Evolutionary conservation across 2,329 filamentous ascomycete genomes (phyloP), one percentile per base, ranked within the genome.

Genomic region (Fonsecaea pedrosoi): DNA sequence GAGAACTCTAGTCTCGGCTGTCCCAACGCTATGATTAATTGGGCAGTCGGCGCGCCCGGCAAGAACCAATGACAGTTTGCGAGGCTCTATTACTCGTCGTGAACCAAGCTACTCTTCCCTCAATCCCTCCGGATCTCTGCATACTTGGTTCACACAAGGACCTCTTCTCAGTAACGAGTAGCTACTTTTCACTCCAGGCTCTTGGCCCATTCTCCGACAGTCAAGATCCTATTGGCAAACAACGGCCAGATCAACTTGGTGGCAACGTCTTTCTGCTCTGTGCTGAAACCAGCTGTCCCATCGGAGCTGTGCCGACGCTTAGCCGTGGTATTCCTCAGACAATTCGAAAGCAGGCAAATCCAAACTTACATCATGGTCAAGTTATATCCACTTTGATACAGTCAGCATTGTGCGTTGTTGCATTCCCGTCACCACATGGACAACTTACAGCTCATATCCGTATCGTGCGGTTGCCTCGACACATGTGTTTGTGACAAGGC

Each of bases 381-480:
- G n/a, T 32, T 30, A 10, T 63, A 63, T 6, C 61, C 61, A 54
- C 60, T 62, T 32, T 4, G 10, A 13, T 21, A 2, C 7, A 30
- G 21, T 18, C 35, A 54, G 35, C 60, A 21, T 56, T 18, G 54
- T 25, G 18, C 38, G 15, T 35, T 9, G 9, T 55, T 35, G n/a
- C n/a, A 35, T 42, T 9, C 42, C 4, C 18, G 25, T 37, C 13
- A 12, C 1, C 25, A 1, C 9, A 13, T 1, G 58, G 40, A 21
- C 18, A 40, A 62, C 60, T 56, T 15, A 62, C 61, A 56, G 54
- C 54, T 78, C 76, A 70, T 73, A 73, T 25, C 75, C 77, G 72
- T 75, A 75, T 60, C 77, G 70, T 12, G 76, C 75, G 12, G 77
- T 78, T 12, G 73, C 69, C 60, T 79, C 77, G 53, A 79, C 38